A percentile compares a stretch with the other conserved stretches of the same genome.
These are phyloP conservation scores for Daldinia caldariorum DNA, from an alignment of 495 filamentous ascomycete species.

Conservation along the genomic window DNA sequence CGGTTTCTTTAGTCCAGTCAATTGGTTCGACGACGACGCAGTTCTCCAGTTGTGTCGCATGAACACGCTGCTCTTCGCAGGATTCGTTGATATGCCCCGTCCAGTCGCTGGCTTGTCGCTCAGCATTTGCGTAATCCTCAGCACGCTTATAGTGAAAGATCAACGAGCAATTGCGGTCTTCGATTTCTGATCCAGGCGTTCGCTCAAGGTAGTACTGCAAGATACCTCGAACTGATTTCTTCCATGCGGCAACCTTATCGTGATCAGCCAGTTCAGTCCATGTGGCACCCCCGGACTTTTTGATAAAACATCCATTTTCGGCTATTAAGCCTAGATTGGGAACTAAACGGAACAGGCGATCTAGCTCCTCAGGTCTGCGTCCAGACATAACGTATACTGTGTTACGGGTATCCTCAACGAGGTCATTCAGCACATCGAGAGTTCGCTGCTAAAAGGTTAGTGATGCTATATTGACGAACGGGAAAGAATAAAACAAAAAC, in stretches of 20 bases:
- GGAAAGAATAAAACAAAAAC: slow-evolving; percentile 16
- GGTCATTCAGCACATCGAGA: slow-evolving; percentile 78
- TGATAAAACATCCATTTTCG: slow-evolving; percentile 91
- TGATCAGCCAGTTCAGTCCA: slow-evolving; percentile 81
- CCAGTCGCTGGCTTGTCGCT: slow-evolving; percentile 82
- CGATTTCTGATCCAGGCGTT: slow-evolving; percentile 84
- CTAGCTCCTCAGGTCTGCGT: slow-evolving; percentile 84
- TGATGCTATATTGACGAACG: neutral
- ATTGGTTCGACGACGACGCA: slow-evolving; percentile 82
- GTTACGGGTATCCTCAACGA: slow-evolving; percentile 79
- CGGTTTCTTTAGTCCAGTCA: slow-evolving; percentile 85
- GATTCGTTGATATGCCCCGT: slow-evolving; percentile 94
- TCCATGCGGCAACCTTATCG: slow-evolving; percentile 75
- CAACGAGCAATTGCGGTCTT: slow-evolving; percentile 85
- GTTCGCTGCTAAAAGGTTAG: slow-evolving; percentile 63
- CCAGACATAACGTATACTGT: slow-evolving; percentile 94
- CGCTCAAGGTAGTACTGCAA: slow-evolving; percentile 88
- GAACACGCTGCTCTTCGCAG: slow-evolving; percentile 80
- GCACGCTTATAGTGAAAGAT: slow-evolving; percentile 87
- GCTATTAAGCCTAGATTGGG: slow-evolving; percentile 85
- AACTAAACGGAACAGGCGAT: slow-evolving; percentile 80
- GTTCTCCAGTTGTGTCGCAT: slow-evolving; percentile 80
- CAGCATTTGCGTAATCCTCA: slow-evolving; percentile 75
- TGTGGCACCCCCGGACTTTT: slow-evolving; percentile 67
- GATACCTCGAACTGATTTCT: slow-evolving; percentile 76